A percentile compares a stretch with the other conserved stretches of the same genome.
Evolutionary conservation across 495 filamentous ascomycete species (phyloP).

Genomic region (Lasiosphaeria hispida): DNA sequence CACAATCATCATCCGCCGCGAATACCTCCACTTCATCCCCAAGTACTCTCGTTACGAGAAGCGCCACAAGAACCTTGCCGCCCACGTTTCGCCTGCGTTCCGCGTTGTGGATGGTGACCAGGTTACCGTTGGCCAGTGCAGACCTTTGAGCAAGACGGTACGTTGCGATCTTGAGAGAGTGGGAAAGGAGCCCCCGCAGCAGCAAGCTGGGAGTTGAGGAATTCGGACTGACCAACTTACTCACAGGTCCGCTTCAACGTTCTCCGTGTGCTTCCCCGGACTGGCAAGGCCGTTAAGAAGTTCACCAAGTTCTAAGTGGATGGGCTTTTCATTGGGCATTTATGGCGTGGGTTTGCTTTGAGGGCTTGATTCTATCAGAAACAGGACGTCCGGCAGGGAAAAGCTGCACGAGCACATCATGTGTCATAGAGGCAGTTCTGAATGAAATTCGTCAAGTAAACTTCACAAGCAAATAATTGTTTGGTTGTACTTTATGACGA

Average conservation of each 20-base stretch:
- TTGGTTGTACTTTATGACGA: not conserved
- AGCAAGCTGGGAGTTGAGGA: not conserved
- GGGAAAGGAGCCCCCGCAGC: not conserved
- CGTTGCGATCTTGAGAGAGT: slow-evolving; percentile 34
- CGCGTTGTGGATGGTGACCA: slow-evolving; percentile 99
- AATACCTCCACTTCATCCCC: slow-evolving; percentile 99
- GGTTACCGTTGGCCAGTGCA: slow-evolving; percentile 98
- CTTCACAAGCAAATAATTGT: slow-evolving; percentile 22
- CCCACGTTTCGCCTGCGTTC: slow-evolving; percentile 98
- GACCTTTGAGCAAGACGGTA: slow-evolving; percentile 98
- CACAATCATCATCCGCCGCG: slow-evolving; percentile 97
- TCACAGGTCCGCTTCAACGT: slow-evolving; percentile 96
- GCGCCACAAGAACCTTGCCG: slow-evolving; percentile 98
- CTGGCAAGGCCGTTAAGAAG: slow-evolving; percentile 94
- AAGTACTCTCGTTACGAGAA: slow-evolving; percentile 99
- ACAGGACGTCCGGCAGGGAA: slow-evolving; percentile 47
- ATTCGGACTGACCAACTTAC: slow-evolving; percentile 13
- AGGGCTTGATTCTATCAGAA: slow-evolving; percentile 49
- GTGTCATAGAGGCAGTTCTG: slow-evolving; percentile 49
- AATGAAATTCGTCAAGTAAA: slow-evolving; percentile 40
- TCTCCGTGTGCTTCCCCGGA: slow-evolving; percentile 92
- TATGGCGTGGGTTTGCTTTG: slow-evolving; percentile 52
- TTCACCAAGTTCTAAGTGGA: slow-evolving; percentile 91
- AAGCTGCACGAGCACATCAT: slow-evolving; percentile 43
- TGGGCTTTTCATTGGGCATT: slow-evolving; percentile 46